Percentiles rank a stretch among this genome's conserved stretches.
phyloP scores from a whole-genome alignment of 768 basidiomycete species.

The Russula virescens region DNA sequence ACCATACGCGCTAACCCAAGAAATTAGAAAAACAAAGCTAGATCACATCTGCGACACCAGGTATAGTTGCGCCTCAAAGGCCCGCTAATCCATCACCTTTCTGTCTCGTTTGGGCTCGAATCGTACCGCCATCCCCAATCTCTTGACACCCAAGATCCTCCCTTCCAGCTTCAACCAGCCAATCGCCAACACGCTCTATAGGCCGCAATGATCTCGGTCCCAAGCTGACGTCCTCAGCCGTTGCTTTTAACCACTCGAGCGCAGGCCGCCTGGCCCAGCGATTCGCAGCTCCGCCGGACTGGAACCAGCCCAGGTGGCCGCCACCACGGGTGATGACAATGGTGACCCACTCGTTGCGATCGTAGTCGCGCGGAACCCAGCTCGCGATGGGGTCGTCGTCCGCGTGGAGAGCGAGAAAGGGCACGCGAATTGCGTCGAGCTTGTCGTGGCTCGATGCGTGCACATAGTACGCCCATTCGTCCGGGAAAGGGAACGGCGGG shows the following conservation, averaged over 20 bases:
- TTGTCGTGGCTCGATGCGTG: conserved; percentile 59
- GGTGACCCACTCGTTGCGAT: conserved; percentile 47
- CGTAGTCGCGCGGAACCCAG: conserved; percentile 52
- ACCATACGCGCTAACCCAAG: too few relatives aligned
- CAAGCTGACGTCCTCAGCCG: conserved; percentile 47
- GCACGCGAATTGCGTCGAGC: conserved; percentile 56
- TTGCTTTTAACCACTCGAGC: conserved; percentile 65
- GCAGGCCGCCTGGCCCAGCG: conserved; percentile 72
- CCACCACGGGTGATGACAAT: conserved; percentile 67
- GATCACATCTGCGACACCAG: background rate
- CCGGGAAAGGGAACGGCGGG: conserved; percentile 43
- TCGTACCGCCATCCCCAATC: conserved; percentile 43
- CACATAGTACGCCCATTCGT: conserved; percentile 44
- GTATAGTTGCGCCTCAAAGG: background rate
- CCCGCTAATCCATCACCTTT: conserved; percentile 11
- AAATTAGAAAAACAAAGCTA: too few relatives aligned
- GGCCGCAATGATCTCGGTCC: conserved; percentile 31
- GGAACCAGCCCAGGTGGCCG: conserved; percentile 88
- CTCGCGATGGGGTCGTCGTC: conserved; percentile 79
- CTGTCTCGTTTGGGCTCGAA: background rate
- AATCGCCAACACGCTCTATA: conserved; percentile 53
- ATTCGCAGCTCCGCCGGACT: conserved; percentile 33
- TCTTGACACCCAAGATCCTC: conserved; percentile 55
- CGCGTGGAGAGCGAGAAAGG: conserved; percentile 74
- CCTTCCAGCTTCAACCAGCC: conserved; percentile 44